These are phyloP conservation scores for Mucor irregularis DNA, from an alignment of 371 early-diverging fungal species.

Conservation along the genomic window DNA sequence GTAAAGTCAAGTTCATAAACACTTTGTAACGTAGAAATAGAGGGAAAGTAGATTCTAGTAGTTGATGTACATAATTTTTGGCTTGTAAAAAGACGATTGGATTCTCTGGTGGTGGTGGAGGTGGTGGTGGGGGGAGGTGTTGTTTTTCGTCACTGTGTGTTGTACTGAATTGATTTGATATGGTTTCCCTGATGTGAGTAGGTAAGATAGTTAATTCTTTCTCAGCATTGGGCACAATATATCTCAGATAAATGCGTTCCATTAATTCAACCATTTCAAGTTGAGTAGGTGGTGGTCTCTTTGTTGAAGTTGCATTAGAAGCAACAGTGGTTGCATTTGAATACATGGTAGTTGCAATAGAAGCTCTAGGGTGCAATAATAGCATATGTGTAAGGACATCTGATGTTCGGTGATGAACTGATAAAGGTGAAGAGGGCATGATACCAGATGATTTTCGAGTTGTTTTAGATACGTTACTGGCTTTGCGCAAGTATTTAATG, in stretches of 20 bases:
- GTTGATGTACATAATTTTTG: constrained; percentile 51
- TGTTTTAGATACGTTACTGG: no score
- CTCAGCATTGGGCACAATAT: constrained; percentile 58
- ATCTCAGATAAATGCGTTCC: constrained; percentile 59
- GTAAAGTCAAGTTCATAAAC: constrained; percentile 55
- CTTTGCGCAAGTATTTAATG: constrained; percentile 21
- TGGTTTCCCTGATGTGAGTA: constrained; percentile 32
- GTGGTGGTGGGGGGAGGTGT: no score
- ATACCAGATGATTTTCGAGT: background rate
- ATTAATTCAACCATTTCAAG: constrained; percentile 51
- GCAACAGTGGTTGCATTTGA: constrained; percentile 6
- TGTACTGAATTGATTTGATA: constrained; percentile 23
- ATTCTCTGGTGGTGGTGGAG: constrained; percentile 27
- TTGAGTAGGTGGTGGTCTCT: constrained; percentile 32
- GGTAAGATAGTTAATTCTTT: constrained; percentile 49
- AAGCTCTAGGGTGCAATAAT: constrained; percentile 13
- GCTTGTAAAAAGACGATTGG: constrained; percentile 56
- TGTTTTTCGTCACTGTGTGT: constrained; percentile 11
- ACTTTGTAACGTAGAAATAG: constrained; percentile 59
- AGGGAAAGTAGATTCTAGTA: constrained; percentile 56
- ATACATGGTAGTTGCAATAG: constrained; percentile 16
- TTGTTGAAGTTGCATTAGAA: background rate
- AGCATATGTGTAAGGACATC: constrained; percentile 19
- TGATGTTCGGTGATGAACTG: background rate
- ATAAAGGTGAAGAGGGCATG: background rate